Conservation (phyloP, 169 alveolate species). For the Hammondia hammondi region DNA sequence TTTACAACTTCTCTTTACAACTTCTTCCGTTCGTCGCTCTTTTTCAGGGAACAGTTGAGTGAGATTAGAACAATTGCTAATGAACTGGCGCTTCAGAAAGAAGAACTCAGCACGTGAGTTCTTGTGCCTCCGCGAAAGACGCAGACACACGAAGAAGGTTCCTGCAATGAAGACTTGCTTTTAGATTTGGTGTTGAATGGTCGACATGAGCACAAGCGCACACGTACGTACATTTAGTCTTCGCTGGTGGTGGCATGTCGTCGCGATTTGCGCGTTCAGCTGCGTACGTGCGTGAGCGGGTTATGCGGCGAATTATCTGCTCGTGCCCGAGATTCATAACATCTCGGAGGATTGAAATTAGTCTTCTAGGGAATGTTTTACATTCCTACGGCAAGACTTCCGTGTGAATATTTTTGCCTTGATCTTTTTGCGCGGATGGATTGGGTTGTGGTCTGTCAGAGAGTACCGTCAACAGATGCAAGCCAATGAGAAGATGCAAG, state of each 20-base stretch:
- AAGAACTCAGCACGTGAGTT: slow-evolving; percentile 28
- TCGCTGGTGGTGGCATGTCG: too few species aligned
- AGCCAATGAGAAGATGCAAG: slow-evolving; percentile 13
- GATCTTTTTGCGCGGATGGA: neutral
- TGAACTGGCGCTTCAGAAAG: slow-evolving; percentile 30
- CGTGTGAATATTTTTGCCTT: neutral
- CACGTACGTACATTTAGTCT: too few species aligned
- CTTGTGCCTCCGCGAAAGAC: neutral
- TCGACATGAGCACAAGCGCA: neutral
- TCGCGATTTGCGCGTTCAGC: too few species aligned
- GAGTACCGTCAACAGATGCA: slow-evolving; percentile 21
- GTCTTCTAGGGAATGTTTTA: too few species aligned
- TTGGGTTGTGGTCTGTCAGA: neutral
- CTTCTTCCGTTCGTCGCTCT: too few species aligned
- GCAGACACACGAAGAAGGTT: neutral
- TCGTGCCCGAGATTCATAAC: too few species aligned
- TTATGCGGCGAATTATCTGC: too few species aligned
- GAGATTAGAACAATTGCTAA: neutral
- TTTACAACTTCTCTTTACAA: too few species aligned
- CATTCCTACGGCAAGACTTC: too few species aligned
- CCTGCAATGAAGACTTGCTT: neutral
- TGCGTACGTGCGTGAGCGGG: too few species aligned
- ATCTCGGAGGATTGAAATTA: too few species aligned
- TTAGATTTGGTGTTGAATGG: neutral
- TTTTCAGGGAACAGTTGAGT: neutral